Base-by-base conservation (phyloP, 2,329 filamentous ascomycete genomes). In the Pseudopithomyces maydicus region DNA sequence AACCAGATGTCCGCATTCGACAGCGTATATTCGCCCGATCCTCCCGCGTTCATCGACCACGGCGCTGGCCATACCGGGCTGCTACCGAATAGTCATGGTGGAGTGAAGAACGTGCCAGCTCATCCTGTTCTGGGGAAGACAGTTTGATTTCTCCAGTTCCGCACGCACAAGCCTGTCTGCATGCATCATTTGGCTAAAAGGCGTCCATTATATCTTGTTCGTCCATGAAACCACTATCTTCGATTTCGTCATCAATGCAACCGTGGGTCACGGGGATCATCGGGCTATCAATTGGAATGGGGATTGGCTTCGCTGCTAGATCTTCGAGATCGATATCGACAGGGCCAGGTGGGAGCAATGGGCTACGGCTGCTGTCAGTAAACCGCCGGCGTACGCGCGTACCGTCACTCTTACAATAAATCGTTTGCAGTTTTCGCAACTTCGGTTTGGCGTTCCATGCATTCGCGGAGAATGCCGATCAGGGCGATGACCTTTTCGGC, bases 361-460 rank as follows among this genome's bases (percentile, higher is more conserved):
- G 48, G 32, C 48, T 51, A 29, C 26, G 23, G 10, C 22, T 5
- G 2, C 1, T 20, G 17, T 51, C 22, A 51, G 38, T 38, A 33
- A 33, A n/a, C 20, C 14, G 22, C n/a, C 17, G 26, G n/a, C 12
- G 17, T 10, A 17, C 46, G 19, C n/a, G 14, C 10, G n/a, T 12
- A 41, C 10, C 12, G n/a, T 17, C 14, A 12, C 3, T 17, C 56
- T 47, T 48, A 58, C 56, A 38, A 54, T 44, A 58, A 43, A n/a
- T 48, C 56, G 32, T 55, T 47, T 14, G 54, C 52, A 26, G 52
- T 44, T 22, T 55, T 43, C 11, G 51, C 56, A 15, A 58, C 51
- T 12, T 58, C 52, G 17, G 56, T 58, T 36, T 58, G 56, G 12
- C 52, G 47, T 35, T 55, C 52, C 56, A 58, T 54, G 29, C 56